These are phyloP conservation scores for Tulasnella sp. DNA, from an alignment of 768 basidiomycete species.

Conservation along the genomic window DNA sequence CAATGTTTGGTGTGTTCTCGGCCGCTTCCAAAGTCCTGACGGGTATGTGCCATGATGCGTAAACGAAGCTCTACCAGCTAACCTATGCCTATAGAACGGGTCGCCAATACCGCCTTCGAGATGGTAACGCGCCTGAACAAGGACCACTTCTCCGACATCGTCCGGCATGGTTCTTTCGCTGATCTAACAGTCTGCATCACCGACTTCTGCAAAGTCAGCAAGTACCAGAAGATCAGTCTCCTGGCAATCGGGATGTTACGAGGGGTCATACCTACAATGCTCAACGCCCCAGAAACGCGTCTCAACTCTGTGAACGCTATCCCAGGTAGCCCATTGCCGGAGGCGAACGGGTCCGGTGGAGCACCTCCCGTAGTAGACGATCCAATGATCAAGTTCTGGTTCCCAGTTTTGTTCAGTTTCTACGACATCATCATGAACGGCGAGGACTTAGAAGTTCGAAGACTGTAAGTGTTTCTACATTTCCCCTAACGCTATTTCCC, in stretches of 20 bases:
- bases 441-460: conserved; percentile 93
- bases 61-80: neutral
- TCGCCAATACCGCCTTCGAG: conserved; percentile 89
- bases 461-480: conserved; percentile 54
- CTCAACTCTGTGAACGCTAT: conserved; percentile 18
- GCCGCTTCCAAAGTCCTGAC: conserved; percentile 89
- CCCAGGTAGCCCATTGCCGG: neutral
- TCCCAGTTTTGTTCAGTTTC: conserved; percentile 92
- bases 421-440: conserved; percentile 99
- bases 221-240: conserved; percentile 96
- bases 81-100: conserved; percentile 49
- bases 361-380: conserved; percentile 43
- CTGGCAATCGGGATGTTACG: conserved; percentile 95
- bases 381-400: conserved; percentile 93
- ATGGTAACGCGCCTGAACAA: conserved; percentile 85
- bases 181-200: conserved; percentile 96
- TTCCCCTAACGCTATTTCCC: neutral
- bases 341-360: conserved; percentile 26
- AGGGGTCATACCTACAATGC: conserved; percentile 85
- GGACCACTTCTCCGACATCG: conserved; percentile 83
- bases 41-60: conserved; percentile 35
- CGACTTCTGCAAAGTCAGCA: conserved; percentile 98
- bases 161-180: conserved; percentile 87
- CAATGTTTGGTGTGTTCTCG: conserved; percentile 98
- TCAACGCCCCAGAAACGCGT: conserved; percentile 62